Conservation (phyloP, 768 basidiomycete genomes). For the Melanogaster broomeanus region DNA sequence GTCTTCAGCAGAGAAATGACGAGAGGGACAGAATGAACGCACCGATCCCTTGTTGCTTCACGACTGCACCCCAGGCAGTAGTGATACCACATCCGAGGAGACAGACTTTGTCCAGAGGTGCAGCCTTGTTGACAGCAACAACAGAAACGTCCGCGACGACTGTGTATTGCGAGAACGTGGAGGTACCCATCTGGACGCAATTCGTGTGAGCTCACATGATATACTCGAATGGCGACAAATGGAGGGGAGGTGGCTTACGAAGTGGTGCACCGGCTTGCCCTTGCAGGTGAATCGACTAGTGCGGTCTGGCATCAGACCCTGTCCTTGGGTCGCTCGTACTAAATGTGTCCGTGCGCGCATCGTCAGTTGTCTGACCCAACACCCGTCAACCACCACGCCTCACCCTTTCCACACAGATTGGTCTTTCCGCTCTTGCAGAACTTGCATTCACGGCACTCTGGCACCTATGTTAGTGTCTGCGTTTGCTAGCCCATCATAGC, state of each 20-base stretch:
- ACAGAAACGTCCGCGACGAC: slow-evolving; percentile 98
- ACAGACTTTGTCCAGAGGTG: slow-evolving; percentile 96
- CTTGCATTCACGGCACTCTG: slow-evolving; percentile 95
- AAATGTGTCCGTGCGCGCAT: slow-evolving; percentile 1
- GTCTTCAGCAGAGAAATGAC: background rate
- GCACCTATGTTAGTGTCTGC: slow-evolving; percentile 6
- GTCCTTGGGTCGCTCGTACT: slow-evolving; percentile 93
- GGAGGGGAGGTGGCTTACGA: slow-evolving; percentile 54
- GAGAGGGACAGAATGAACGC: slow-evolving; percentile 25
- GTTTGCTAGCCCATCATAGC: slow-evolving; percentile 10
- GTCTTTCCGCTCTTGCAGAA: slow-evolving; percentile 99
- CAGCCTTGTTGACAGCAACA: slow-evolving; percentile 82
- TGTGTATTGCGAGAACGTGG: slow-evolving; percentile 99
- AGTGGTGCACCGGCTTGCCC: slow-evolving; percentile 87
- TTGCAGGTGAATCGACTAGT: slow-evolving; percentile 87
- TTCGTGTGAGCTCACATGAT: background rate
- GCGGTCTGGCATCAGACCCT: slow-evolving; percentile 93
- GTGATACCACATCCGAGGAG: slow-evolving; percentile 96
- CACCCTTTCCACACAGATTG: slow-evolving; percentile 95
- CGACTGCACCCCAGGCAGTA: slow-evolving; percentile 97
- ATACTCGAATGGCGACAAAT: background rate
- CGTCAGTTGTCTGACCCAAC: background rate
- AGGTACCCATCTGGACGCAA: slow-evolving; percentile 85
- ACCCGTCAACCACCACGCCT: background rate
- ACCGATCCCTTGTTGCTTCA: slow-evolving; percentile 88